These are phyloP conservation scores for Saitozyma sp. DNA, from an alignment of 768 basidiomycete genomes.

Conservation along the genomic window DNA sequence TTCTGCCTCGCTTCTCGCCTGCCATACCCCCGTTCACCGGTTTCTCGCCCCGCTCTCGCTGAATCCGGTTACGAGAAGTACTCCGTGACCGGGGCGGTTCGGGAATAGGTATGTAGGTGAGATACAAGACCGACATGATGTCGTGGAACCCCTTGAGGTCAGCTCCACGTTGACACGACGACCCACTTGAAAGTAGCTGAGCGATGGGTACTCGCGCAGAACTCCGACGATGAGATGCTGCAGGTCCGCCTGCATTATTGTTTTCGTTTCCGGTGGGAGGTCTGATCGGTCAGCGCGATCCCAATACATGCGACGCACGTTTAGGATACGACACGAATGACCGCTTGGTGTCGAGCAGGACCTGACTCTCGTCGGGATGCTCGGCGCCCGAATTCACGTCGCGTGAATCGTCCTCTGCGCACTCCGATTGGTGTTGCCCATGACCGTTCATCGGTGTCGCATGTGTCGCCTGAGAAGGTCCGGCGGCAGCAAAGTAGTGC, in stretches of 20 bases:
- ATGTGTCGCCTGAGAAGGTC: not conserved
- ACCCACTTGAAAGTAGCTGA: constrained; percentile 80
- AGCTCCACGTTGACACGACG: not conserved
- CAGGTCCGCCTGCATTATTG: constrained; percentile 63
- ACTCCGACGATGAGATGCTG: constrained; percentile 71
- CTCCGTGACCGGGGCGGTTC: constrained; percentile 13
- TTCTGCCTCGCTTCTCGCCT: too few relatives aligned
- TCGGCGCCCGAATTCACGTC: not conserved
- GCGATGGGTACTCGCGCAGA: constrained; percentile 68
- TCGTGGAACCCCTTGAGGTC: constrained; percentile 79
- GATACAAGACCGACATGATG: constrained; percentile 73
- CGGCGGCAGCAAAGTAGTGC: constrained; percentile 13
- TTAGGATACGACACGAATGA: constrained; percentile 91
- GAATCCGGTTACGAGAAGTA: not conserved
- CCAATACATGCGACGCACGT: constrained; percentile 58
- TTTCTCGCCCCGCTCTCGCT: too few relatives aligned
- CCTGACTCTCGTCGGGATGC: constrained; percentile 74
- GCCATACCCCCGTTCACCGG: too few relatives aligned
- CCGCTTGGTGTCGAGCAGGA: constrained; percentile 82
- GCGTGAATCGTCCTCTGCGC: not conserved
- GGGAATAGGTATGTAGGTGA: constrained; percentile 44
- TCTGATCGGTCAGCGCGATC: constrained; percentile 31
- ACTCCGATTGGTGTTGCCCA: not conserved
- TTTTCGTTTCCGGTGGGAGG: constrained; percentile 51
- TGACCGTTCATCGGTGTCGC: not conserved